These are phyloP conservation scores for Pythium dissotocum DNA, from an alignment of 352 stramenopile species.

Conservation along the genomic window DNA sequence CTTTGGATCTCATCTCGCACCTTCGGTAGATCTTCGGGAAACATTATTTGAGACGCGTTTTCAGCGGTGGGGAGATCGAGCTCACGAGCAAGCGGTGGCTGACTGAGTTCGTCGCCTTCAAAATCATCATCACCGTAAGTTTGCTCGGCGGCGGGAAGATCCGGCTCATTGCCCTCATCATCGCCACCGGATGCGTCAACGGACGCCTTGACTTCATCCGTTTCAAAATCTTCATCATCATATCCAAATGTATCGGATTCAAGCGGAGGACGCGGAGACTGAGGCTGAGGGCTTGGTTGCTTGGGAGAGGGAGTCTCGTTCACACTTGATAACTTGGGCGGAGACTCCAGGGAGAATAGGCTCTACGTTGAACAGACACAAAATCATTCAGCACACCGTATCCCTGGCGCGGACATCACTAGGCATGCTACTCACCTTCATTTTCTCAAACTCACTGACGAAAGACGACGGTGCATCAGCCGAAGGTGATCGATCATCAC, in stretches of 20 bases:
- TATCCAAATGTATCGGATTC: constrained; percentile 62
- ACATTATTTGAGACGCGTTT: neutral
- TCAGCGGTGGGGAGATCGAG: neutral
- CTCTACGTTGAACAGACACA: constrained; percentile 4
- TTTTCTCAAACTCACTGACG: constrained; percentile 40
- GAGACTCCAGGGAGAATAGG: constrained; percentile 32
- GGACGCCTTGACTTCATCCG: constrained; percentile 24
- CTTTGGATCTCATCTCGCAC: neutral
- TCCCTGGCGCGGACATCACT: neutral
- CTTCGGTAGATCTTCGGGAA: neutral
- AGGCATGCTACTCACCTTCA: constrained; percentile 31
- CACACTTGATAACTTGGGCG: constrained; percentile 17
- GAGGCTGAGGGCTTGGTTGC: neutral
- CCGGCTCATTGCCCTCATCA: neutral
- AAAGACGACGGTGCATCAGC: constrained; percentile 9
- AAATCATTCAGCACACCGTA: neutral
- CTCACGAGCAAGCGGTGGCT: neutral
- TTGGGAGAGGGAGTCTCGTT: neutral
- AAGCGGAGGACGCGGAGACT: neutral
- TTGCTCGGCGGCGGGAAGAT: neutral
- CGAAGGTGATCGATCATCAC: neutral
- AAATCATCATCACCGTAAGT: constrained; percentile 52
- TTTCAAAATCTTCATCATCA: constrained; percentile 79
- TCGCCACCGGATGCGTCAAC: neutral
- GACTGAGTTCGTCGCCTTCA: constrained; percentile 25